Evolutionary conservation across 108 stramenopile genomes (phyloP), one percentile per base, ranked within the genome.

Genomic region (Skeletonema costatum): DNA sequence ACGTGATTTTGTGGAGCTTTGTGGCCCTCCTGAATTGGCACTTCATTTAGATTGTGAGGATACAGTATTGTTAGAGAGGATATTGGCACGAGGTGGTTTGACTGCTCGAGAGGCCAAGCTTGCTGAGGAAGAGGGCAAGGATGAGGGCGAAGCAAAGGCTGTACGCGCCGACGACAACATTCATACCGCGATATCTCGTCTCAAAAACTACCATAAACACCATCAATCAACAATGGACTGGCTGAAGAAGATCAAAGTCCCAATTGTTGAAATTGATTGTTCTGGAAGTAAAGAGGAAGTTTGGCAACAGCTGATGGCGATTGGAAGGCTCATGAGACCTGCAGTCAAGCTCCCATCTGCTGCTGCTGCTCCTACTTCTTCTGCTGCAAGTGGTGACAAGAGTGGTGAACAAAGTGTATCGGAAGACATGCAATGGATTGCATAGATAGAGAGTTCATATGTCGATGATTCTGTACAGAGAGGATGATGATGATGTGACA

Each of bases 41-140:
- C 64, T 96, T 75, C 90, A 93, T 81, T 79, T 96, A 56, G 74
- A 83, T 46, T 94, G 93, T 69, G 90, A 94, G 29, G 93, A 94
- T 71, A 90, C 89, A 7, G 66, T 89, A 11, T 46, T 94, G 65
- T 71, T 94, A 68, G 93, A 94, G 68, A 68, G 93, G 36, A 94
- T 94, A 19, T 41, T 94, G 70, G 74, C 74, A 21, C 68, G 92
- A 16, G 86, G 81, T 1, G 74, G 65, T 14, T 7, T 39, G 32
- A 51, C 46, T 39, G 42, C 68, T 14, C 33, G 42, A 5, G 74
- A 82, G 33, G 80, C 88, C 70, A 73, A 76, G 44, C 76, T 66
- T 12, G 73, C 60, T 10, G 64, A 68, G 33, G 61, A 21, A 31
- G 63, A 25, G 11, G 60, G 39, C 11, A 30, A 46, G n/a, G 53